phyloP scores from a whole-genome alignment of 2,329 filamentous ascomycete species.

The Periconia sp. region DNA sequence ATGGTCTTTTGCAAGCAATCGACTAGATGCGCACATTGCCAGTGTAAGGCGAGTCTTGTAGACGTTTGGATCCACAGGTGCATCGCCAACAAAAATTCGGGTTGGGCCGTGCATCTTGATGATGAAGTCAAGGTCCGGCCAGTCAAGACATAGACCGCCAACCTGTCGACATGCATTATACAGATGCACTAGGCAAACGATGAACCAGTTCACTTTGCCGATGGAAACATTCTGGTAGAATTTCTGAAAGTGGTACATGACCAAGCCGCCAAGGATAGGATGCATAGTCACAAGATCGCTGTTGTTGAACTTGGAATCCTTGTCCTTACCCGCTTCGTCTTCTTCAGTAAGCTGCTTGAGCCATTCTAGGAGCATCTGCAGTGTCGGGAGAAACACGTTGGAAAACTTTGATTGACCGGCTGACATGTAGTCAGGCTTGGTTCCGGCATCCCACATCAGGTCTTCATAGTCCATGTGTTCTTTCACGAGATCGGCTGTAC shows the following conservation, averaged over 20 bases:
- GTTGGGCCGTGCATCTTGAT: conserved; percentile 20
- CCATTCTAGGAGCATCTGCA: conserved; percentile 14
- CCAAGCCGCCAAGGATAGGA: conserved; percentile 18
- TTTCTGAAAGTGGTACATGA: conserved; percentile 15
- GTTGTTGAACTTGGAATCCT: conserved; percentile 1
- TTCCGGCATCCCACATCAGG: conserved; percentile 16
- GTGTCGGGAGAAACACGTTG: conserved; percentile 13
- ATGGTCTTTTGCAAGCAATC: conserved; percentile 10
- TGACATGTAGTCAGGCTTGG: conserved; percentile 27
- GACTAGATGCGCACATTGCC: conserved; percentile 7
- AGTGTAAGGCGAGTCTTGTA: conserved; percentile 15
- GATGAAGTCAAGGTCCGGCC: conserved; percentile 27
- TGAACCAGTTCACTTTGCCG: conserved; percentile 19
- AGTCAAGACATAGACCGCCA: conserved; percentile 17
- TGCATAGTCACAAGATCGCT: conserved; percentile 15
- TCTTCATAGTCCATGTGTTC: conserved; percentile 23
- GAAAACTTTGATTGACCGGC: conserved; percentile 20
- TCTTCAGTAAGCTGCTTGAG: conserved; percentile 8
- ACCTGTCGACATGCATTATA: conserved; percentile 26
- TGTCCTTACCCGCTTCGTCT: background rate
- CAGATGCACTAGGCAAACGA: conserved; percentile 19
- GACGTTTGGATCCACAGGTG: conserved; percentile 17
- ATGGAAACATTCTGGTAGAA: conserved; percentile 15
- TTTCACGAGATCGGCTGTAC: conserved; percentile 14
- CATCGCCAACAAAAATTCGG: conserved; percentile 21